Conservation (phyloP, 306 rosid genomes). For the Quercus agrifolia region DNA sequence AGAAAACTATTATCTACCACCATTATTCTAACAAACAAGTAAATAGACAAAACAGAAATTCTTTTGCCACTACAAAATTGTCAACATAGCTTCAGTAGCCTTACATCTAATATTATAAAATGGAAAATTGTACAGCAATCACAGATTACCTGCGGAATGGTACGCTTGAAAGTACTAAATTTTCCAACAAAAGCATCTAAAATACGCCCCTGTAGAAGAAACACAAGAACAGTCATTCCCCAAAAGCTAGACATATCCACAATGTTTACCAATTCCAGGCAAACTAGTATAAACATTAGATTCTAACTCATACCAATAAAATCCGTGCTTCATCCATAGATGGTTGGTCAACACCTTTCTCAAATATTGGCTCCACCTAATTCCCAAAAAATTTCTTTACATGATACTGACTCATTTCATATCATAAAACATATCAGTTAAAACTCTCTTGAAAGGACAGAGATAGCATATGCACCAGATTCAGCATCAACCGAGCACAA, state of each 20-base stretch:
- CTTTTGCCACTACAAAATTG: too few species aligned
- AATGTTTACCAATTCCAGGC: slow-evolving; percentile 4
- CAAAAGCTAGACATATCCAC: slow-evolving; percentile 15
- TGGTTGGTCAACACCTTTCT: slow-evolving; percentile 91
- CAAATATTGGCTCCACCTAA: slow-evolving; percentile 98
- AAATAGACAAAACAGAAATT: too few species aligned
- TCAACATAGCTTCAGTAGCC: too few species aligned
- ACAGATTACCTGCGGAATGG: slow-evolving; percentile 85
- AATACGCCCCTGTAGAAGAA: slow-evolving; percentile 76
- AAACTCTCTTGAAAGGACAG: slow-evolving; percentile 16
- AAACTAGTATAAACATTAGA: slow-evolving; percentile 20
- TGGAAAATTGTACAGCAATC: slow-evolving; percentile 2
- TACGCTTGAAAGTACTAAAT: slow-evolving; percentile 89
- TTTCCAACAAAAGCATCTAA: slow-evolving; percentile 98
- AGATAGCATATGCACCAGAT: slow-evolving; percentile 64
- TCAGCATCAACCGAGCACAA: slow-evolving; percentile 97
- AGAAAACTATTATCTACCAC: too few species aligned
- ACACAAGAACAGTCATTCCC: slow-evolving; percentile 17
- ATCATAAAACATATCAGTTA: slow-evolving; percentile 16
- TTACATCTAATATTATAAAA: not conserved
- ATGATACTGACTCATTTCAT: slow-evolving; percentile 15
- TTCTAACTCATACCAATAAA: slow-evolving; percentile 66
- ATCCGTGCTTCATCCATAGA: slow-evolving; percentile 97
- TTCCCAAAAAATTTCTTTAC: slow-evolving; percentile 29
- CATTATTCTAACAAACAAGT: too few species aligned